Percentiles rank a stretch among this genome's conserved stretches.
phyloP scores from a whole-genome alignment of 192 early-diverging fungal genomes.

The Obelidium mucronatum region DNA sequence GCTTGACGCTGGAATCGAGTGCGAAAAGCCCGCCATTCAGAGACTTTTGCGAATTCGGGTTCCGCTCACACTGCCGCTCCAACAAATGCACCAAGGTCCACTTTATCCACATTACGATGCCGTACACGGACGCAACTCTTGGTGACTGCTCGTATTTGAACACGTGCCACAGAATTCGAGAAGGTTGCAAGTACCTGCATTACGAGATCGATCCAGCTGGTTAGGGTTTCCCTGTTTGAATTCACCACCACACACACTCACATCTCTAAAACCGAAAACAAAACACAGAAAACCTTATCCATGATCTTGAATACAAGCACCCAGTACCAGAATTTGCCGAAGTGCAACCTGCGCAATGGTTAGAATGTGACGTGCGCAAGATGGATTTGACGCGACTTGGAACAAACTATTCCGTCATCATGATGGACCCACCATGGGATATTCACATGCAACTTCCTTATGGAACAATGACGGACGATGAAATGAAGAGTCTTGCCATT shows the following conservation, averaged over 20 bases:
- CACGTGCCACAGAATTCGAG: conserved; percentile 65
- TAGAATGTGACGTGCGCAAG: conserved; percentile 66
- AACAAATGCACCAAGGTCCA: conserved; percentile 49
- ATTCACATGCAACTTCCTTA: conserved; percentile 70
- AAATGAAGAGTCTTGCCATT: conserved; percentile 64
- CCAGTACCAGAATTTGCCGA: conserved; percentile 33
- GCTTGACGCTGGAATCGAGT: background rate
- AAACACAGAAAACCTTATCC: conserved; percentile 5
- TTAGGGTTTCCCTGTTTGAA: no score
- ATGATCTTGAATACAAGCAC: conserved; percentile 14
- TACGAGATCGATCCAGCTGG: conserved; percentile 63
- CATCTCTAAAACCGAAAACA: no score
- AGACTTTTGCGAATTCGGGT: conserved; percentile 58
- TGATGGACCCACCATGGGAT: conserved; percentile 74
- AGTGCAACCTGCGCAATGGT: conserved; percentile 67
- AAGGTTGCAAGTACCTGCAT: conserved; percentile 69
- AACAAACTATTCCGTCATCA: conserved; percentile 63
- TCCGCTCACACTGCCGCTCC: conserved; percentile 48
- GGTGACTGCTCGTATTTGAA: conserved; percentile 73
- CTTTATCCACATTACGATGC: conserved; percentile 55
- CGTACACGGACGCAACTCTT: conserved; percentile 58
- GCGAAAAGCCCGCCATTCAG: conserved; percentile 38
- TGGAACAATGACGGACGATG: conserved; percentile 71
- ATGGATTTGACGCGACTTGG: conserved; percentile 62
- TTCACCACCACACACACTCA: background rate